These are phyloP conservation scores for Gaeumannomyces sp. DNA, from an alignment of 2,329 filamentous ascomycete species.

Conservation along the genomic window DNA sequence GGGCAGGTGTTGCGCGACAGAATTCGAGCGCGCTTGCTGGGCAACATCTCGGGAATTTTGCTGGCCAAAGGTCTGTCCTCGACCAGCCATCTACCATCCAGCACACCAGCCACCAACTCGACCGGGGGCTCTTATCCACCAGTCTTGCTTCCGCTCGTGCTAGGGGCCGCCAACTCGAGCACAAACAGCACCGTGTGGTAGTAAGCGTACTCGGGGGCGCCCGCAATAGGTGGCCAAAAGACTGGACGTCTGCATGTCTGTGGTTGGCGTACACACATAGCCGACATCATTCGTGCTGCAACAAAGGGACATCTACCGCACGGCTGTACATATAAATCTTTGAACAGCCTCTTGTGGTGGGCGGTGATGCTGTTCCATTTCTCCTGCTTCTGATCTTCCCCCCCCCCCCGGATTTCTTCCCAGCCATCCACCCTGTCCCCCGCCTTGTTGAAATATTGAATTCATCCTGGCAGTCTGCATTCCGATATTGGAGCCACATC, in stretches of 20 bases:
- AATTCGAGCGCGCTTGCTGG: too few species aligned
- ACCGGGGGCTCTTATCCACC: background rate
- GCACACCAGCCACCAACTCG: background rate
- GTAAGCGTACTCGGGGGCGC: background rate
- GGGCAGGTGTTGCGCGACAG: too few species aligned
- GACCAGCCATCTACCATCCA: background rate
- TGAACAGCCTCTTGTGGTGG: too few species aligned
- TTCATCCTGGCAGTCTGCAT: too few species aligned
- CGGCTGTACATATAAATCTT: background rate
- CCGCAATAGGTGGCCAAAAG: background rate
- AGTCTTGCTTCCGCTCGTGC: background rate
- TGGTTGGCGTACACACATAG: background rate
- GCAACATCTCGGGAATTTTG: too few species aligned
- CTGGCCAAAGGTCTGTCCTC: background rate
- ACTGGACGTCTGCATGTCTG: background rate
- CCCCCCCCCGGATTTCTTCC: background rate
- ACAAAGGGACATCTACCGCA: background rate
- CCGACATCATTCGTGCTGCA: background rate
- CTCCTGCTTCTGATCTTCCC: background rate
- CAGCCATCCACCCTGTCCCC: background rate
- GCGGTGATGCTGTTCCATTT: background rate
- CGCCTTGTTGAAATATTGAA: background rate
- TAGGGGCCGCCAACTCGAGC: too few species aligned
- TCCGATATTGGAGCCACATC: background rate
- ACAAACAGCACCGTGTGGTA: too few species aligned